Evolutionary conservation across 75 land plant genomes (phyloP).

Genomic region (Pinus albicaulis): DNA sequence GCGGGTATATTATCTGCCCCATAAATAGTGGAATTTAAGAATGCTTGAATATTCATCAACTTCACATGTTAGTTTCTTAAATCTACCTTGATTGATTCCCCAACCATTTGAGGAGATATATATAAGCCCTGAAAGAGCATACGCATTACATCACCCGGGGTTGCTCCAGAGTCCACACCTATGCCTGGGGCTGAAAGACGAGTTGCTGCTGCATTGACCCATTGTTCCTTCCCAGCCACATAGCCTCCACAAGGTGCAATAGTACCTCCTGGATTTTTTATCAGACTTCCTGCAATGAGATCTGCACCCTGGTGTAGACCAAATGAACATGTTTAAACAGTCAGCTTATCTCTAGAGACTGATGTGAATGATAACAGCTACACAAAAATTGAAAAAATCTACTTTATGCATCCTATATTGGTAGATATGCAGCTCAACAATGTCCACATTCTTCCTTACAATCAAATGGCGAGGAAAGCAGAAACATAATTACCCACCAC

Average conservation of each 20-base stretch:
- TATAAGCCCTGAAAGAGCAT: slow-evolving; percentile 86
- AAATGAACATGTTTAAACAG: slow-evolving; percentile 2
- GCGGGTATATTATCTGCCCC: too few relatives aligned
- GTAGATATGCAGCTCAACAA: neutral
- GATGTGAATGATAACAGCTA: neutral
- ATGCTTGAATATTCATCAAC: neutral
- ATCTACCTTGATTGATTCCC: slow-evolving; percentile 89
- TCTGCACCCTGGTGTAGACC: slow-evolving; percentile 80
- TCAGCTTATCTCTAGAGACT: neutral
- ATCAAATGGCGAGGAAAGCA: neutral
- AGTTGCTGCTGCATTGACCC: slow-evolving; percentile 91
- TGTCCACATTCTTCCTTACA: neutral
- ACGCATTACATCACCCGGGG: slow-evolving; percentile 84
- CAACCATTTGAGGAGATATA: slow-evolving; percentile 95
- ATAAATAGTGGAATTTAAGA: neutral
- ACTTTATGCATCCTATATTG: neutral
- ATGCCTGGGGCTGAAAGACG: slow-evolving; percentile 93
- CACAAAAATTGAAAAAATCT: neutral
- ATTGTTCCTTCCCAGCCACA: slow-evolving; percentile 75
- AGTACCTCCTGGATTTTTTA: slow-evolving; percentile 97
- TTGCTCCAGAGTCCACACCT: slow-evolving; percentile 84
- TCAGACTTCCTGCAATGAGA: slow-evolving; percentile 94
- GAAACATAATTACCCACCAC: slow-evolving; percentile 58
- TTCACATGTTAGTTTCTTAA: neutral
- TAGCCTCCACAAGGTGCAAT: slow-evolving; percentile 98